phyloP scores from a whole-genome alignment of 768 basidiomycete species.

The Scleroderma citrinum region DNA sequence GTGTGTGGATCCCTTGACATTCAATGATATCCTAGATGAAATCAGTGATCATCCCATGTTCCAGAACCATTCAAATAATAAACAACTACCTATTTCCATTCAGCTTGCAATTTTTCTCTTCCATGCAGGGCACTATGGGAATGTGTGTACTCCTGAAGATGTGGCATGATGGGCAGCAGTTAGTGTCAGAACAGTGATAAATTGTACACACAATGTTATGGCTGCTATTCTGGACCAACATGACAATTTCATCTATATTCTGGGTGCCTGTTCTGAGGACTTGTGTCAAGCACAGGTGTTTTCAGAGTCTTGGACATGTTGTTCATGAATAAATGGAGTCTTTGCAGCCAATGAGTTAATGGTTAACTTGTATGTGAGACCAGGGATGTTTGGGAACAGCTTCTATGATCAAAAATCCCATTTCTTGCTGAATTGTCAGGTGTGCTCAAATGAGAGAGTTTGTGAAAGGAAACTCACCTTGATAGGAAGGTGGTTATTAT shows the following conservation, averaged over 20 bases:
- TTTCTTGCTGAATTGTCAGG: conserved; percentile 4
- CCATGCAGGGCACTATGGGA: neutral
- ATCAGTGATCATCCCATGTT: neutral
- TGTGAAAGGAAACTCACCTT: neutral
- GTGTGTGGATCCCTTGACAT: neutral
- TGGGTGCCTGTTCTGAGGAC: too few relatives aligned
- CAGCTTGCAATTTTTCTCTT: neutral
- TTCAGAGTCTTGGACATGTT: too few relatives aligned
- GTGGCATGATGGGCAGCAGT: neutral
- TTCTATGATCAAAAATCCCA: conserved; percentile 3
- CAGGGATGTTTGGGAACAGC: neutral
- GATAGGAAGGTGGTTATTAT: conserved; percentile 20
- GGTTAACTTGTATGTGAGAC: neutral
- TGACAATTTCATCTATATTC: neutral
- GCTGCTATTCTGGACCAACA: neutral
- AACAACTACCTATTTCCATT: neutral
- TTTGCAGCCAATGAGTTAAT: conserved; percentile 1
- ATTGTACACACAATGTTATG: neutral
- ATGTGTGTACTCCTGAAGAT: neutral
- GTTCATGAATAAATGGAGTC: neutral
- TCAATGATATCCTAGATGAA: neutral
- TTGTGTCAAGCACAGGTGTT: too few relatives aligned
- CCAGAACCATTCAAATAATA: neutral
- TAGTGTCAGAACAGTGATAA: neutral
- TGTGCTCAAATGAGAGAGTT: too few relatives aligned